Evolutionary conservation across 1,139 yeast genomes (phyloP).

Genomic region (Candida sojae): DNA sequence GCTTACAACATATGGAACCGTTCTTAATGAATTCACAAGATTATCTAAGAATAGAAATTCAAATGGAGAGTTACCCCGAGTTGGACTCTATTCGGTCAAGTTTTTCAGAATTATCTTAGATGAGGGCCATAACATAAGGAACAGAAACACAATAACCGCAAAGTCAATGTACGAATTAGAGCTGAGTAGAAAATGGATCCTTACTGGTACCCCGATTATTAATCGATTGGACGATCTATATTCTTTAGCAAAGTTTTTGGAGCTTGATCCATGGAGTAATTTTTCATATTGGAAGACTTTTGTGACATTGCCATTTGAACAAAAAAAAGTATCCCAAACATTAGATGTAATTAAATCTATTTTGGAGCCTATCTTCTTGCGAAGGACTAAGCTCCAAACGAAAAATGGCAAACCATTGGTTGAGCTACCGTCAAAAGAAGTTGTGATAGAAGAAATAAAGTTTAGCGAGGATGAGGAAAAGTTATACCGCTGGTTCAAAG

Average conservation of each 20-base stretch:
- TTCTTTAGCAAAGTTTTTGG: conserved; percentile 72
- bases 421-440: conserved; percentile 73
- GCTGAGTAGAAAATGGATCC: conserved; percentile 75
- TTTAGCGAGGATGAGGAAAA: conserved; percentile 67
- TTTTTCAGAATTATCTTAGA: conserved; percentile 83
- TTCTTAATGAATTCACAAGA: conserved; percentile 68
- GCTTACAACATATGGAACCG: conserved; percentile 86
- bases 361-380: conserved; percentile 75
- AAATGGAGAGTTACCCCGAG: conserved; percentile 32
- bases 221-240: conserved; percentile 86
- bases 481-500: conserved; percentile 70
- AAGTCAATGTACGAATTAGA: conserved; percentile 70
- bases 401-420: conserved; percentile 75
- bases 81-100: conserved; percentile 70
- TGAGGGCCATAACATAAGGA: conserved; percentile 91
- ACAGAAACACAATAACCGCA: conserved; percentile 77
- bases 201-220: conserved; percentile 94
- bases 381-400: conserved; percentile 88
- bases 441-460: conserved; percentile 64
- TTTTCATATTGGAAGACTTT: conserved; percentile 88
- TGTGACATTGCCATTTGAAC: conserved; percentile 81
- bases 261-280: conserved; percentile 87
- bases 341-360: conserved; percentile 83
- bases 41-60: conserved; percentile 31
- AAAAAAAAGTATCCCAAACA: conserved; percentile 67